Evolutionary conservation across 108 stramenopile genomes (phyloP), one percentile per base, ranked within the genome.

Genomic region (Skeletonema potamos): DNA sequence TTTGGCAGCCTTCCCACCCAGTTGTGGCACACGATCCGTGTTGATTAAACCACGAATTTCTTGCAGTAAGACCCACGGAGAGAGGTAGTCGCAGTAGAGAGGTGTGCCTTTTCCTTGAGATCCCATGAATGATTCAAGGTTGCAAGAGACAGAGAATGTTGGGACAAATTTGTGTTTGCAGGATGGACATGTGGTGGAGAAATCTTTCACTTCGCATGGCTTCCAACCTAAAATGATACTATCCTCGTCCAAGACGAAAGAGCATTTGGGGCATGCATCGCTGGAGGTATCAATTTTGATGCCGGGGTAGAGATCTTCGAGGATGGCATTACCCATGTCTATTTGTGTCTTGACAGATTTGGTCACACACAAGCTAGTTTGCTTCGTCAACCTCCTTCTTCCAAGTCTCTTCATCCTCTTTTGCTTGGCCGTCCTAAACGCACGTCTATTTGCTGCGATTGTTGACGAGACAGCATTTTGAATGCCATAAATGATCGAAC

Each of bases 21-120:
- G 22, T 20, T 41, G 44, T 43, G 44, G 32, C 13, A 11, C 18
- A 59, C 57, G 29, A 1, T 65, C 29, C 15, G 48, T 34, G 15
- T 62, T 58, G 60, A 86, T 72, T 2, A 90, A 66, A 41, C 84
- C 82, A 62, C 78, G 73, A 9, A 93, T 66, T 64, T 92, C 91
- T 67, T 89, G 87, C 11, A 89, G 82, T 32, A 96, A 33, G 0
- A 93, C 91, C 95, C 95, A 96, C 0, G 95, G 95, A 24, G 91
- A 92, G 10, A 96, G 76, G 65, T 88, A 92, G 54, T 92, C 92
- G 60, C 92, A 93, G 68, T 87, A 93, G 20, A 96, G 77, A 4
- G 91, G 83, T 12, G 89, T 92, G 0, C 84, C 84, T 46, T 54
- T 56, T 26, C 93, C 93, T 67, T 92, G 91, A 6, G 91, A 91